Evolutionary conservation across 176 grass and related monocot species (phyloP).

Genomic region (Avena eriantha): DNA sequence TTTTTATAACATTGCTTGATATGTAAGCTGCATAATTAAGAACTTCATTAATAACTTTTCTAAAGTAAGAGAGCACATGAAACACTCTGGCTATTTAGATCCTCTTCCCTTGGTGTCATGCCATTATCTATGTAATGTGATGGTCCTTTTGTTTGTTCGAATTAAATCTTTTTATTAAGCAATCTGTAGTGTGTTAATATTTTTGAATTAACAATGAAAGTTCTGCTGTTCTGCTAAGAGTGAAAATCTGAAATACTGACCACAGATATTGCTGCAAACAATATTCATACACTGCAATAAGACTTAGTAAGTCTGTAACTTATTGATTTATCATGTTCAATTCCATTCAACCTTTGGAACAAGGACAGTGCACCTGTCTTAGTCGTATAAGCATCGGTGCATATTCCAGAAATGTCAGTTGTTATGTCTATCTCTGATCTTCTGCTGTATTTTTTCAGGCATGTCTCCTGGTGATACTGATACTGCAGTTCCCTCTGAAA

Average conservation of each 20-base stretch:
- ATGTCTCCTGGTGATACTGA: slow-evolving; percentile 52
- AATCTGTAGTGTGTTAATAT: not conserved
- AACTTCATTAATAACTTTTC: not conserved
- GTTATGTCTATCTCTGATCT: slow-evolving; percentile 22
- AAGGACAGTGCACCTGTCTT: not conserved
- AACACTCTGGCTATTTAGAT: not conserved
- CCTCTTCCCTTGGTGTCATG: not conserved
- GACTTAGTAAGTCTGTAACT: not conserved
- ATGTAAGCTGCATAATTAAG: not conserved
- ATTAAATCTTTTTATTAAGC: not conserved
- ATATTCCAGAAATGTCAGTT: slow-evolving; percentile 13
- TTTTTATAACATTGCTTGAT: not conserved
- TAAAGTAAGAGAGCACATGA: not conserved
- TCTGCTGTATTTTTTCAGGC: slow-evolving; percentile 46
- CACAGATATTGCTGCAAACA: not conserved
- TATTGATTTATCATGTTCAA: slow-evolving; percentile 2
- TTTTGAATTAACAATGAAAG: slow-evolving; percentile 19
- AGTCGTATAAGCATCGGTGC: not conserved
- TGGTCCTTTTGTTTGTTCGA: slow-evolving; percentile 15
- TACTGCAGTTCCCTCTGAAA: slow-evolving; percentile 38
- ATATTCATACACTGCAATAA: slow-evolving; percentile 9
- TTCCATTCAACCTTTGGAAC: not conserved
- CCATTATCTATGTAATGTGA: slow-evolving; percentile 10
- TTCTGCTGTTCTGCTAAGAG: not conserved
- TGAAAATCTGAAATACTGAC: slow-evolving; percentile 26